Conservation (phyloP, 805 yeast species). For the Komagataella pastoris region DNA sequence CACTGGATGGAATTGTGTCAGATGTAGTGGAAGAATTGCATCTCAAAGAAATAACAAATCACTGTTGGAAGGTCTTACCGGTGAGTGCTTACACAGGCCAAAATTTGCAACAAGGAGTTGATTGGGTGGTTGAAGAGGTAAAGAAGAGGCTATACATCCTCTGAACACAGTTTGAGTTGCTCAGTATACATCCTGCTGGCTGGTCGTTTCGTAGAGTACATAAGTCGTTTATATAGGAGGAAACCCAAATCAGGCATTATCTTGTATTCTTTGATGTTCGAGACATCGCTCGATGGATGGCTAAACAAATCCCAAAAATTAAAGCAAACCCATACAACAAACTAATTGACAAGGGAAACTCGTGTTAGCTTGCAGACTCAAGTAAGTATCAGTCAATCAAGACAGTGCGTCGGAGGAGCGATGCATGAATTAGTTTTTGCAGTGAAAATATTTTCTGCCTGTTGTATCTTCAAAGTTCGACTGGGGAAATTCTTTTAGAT, state of each 20-base stretch:
- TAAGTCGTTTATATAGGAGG: background rate
- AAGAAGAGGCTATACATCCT: constrained; percentile 22
- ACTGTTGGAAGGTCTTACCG: constrained; percentile 26
- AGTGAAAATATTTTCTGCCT: background rate
- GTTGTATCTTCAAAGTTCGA: background rate
- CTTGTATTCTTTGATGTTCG: background rate
- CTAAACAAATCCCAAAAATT: background rate
- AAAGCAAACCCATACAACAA: background rate
- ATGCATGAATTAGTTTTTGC: background rate
- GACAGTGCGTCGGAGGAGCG: background rate
- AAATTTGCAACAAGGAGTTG: constrained; percentile 23
- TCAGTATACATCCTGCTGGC: background rate
- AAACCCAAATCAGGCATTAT: background rate
- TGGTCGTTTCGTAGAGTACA: background rate
- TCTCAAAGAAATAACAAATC: constrained; percentile 20
- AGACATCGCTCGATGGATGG: background rate
- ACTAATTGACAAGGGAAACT: background rate
- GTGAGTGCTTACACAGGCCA: constrained; percentile 36
- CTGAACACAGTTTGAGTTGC: background rate
- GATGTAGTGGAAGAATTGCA: constrained; percentile 13
- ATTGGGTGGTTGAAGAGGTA: constrained; percentile 29
- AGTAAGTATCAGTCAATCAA: background rate
- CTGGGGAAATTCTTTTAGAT: background rate
- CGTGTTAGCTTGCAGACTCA: background rate
- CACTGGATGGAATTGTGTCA: constrained; percentile 4